A percentile compares a stretch with the other conserved stretches of the same genome.
Conservation (phyloP, 257 asterid genomes). For the Solanum pimpinellifolium region DNA sequence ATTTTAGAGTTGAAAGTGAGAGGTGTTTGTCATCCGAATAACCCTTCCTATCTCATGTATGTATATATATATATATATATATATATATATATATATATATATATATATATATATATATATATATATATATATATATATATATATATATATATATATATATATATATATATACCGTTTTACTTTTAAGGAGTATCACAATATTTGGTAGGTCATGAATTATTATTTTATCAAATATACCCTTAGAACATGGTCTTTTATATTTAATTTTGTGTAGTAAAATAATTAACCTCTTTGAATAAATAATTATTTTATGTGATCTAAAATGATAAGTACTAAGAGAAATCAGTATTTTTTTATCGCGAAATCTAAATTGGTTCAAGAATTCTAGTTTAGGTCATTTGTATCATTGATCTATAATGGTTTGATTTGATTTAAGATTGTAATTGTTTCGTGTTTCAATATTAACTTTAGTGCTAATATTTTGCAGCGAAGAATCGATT, state of each 20-base stretch:
- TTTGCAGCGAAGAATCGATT: slow-evolving; percentile 15
- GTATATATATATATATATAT: neutral
- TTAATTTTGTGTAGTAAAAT: neutral
- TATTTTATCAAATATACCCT: neutral
- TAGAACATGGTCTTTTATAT: neutral
- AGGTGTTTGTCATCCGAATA: too few relatives aligned
- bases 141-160: neutral
- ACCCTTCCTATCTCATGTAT: too few relatives aligned
- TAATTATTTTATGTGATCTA: neutral
- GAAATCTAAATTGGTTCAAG: neutral
- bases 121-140: neutral
- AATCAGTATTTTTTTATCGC: neutral
- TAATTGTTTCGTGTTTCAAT: neutral
- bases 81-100: neutral
- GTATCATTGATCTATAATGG: neutral
- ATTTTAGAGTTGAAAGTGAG: neutral
- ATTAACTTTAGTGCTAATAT: neutral
- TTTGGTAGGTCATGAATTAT: neutral
- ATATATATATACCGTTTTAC: neutral
- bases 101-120: neutral
- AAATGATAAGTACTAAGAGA: neutral
- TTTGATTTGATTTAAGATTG: neutral
- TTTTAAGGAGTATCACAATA: neutral
- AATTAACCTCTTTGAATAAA: neutral
- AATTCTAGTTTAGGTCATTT: neutral